A percentile compares a stretch with the other conserved stretches of the same genome.
These are phyloP conservation scores for Sungouiella blattae DNA, from an alignment of 805 yeast species.

Conservation along the genomic window DNA sequence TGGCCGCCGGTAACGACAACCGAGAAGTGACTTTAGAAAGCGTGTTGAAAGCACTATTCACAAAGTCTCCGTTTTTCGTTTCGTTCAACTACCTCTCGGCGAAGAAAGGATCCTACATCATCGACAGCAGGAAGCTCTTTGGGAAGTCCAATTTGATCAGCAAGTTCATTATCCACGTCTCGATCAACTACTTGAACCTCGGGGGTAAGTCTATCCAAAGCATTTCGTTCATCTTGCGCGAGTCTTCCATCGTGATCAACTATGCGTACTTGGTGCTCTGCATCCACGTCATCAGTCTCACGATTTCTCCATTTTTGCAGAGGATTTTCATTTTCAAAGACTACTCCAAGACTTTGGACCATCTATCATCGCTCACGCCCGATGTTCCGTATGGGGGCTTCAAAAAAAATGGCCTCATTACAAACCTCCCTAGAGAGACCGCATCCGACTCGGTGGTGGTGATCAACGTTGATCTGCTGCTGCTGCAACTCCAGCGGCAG, in stretches of 20 bases:
- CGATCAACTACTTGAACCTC: slow-evolving; percentile 4
- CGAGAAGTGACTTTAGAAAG: neutral
- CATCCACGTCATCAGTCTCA: slow-evolving; percentile 24
- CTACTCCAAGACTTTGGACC: slow-evolving; percentile 20
- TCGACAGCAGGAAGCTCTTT: neutral
- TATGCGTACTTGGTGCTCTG: slow-evolving; percentile 22
- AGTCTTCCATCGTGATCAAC: slow-evolving; percentile 10
- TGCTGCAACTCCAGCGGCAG: neutral
- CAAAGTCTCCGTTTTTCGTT: slow-evolving; percentile 3
- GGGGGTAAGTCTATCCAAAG: slow-evolving; percentile 4
- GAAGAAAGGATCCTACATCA: neutral
- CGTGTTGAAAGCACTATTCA: neutral
- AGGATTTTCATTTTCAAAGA: slow-evolving; percentile 15
- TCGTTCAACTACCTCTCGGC: neutral
- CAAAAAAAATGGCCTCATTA: slow-evolving; percentile 7
- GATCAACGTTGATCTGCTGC: slow-evolving; percentile 12
- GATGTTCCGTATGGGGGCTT: slow-evolving; percentile 17
- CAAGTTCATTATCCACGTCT: slow-evolving; percentile 1
- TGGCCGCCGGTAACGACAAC: neutral
- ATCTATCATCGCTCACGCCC: slow-evolving; percentile 19
- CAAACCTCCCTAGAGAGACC: slow-evolving; percentile 8
- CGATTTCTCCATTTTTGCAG: slow-evolving; percentile 16
- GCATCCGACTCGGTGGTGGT: slow-evolving; percentile 12
- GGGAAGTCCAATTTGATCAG: slow-evolving; percentile 1
- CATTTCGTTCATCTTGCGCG: slow-evolving; percentile 10